phyloP scores from a whole-genome alignment of 192 early-diverging fungal species.

The Entrophospora sp. region DNA sequence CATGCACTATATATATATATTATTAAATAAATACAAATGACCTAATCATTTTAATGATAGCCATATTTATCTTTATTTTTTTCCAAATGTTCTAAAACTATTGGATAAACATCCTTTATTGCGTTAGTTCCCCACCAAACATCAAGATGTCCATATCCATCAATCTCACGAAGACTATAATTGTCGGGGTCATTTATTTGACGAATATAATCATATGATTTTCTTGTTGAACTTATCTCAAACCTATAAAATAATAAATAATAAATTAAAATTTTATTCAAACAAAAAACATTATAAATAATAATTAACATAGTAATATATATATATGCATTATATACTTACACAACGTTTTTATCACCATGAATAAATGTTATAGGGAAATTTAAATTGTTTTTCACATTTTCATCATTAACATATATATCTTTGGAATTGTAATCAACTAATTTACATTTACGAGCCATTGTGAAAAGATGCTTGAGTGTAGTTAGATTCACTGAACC shows the following conservation, averaged over 20 bases:
- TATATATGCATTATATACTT: neutral
- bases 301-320: neutral
- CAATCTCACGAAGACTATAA: neutral
- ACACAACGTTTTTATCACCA: slow-evolving; percentile 33
- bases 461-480: slow-evolving; percentile 18
- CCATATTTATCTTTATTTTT: neutral
- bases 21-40: too few species aligned
- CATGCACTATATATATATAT: too few species aligned
- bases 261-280: neutral
- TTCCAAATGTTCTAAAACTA: neutral
- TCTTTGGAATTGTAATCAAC: slow-evolving; percentile 19
- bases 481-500: slow-evolving; percentile 29
- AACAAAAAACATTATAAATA: neutral
- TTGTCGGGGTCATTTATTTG: neutral
- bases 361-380: slow-evolving; percentile 29
- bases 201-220: slow-evolving; percentile 1
- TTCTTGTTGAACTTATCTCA: neutral
- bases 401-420: slow-evolving; percentile 25
- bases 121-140: slow-evolving; percentile 15
- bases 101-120: neutral
- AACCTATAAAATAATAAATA: neutral
- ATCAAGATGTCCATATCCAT: slow-evolving; percentile 9
- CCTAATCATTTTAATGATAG: too few species aligned
- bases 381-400: slow-evolving; percentile 23
- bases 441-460: slow-evolving; percentile 19